Evolutionary conservation across 108 stramenopile species (phyloP), one percentile per base, ranked within the genome.

Genomic region (Skeletonema grethae): DNA sequence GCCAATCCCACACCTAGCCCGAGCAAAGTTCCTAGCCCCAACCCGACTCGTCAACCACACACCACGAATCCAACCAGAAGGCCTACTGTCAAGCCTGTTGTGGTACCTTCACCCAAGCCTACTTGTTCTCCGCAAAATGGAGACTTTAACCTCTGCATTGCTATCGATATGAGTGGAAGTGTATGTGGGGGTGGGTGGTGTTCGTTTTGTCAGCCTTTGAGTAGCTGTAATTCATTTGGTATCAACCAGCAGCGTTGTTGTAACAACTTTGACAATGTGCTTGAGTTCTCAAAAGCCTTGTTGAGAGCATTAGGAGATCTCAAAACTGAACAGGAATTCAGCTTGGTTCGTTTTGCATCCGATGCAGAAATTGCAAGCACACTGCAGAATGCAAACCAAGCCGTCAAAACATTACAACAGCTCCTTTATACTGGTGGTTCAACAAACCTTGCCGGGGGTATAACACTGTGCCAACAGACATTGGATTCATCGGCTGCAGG

Each of bases 131-230:
- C 39, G 16, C 46, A 28, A 31, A 69, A 69, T 41, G 62, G 29
- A 10, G 41, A 80, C 48, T 69, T 80, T 32, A 74, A 80, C 53
- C 30, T 73, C 30, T 80, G 79, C 63, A 45, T 80, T 16, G 72
- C 79, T 13, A 32, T 80, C 18, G 79, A 80, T 29, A 73, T 73
- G 72, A 69, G 67, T 30, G 79, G 72, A 41, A 62, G 60, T 20
- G 72, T 75, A 32, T 75, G 75, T 43, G 71, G 35, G 13, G 78
- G 71, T 30, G 63, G 63, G 34, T 34, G 50, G 63, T 72, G 72
- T 56, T 28, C 13, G 15, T n/a, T 28, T 1, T 79, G 78, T 28
- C 20, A 58, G 18, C 28, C 57, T n/a, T 6, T 58, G 29, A 32
- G 34, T 18, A 0, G 1, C 1, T 35, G 35, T 20, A 36, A 61